Evolutionary conservation across 768 basidiomycete species (phyloP).

Genomic region (Clavulina sp.): DNA sequence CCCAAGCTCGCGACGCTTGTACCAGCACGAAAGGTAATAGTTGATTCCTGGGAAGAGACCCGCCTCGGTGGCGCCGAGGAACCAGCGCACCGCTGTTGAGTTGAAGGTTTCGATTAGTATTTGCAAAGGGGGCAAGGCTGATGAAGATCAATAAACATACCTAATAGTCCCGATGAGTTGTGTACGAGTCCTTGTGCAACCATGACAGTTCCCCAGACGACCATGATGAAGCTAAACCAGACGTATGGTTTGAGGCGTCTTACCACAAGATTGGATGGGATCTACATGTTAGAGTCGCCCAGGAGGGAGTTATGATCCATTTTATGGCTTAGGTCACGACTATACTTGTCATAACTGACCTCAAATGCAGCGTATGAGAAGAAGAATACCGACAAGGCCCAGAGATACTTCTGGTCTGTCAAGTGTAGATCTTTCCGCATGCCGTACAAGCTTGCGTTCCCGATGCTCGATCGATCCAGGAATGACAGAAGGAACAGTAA

Average conservation of each 20-base stretch:
- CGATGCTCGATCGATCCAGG: conserved; percentile 48
- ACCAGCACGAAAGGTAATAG: conserved; percentile 37
- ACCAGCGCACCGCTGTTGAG: conserved; percentile 15
- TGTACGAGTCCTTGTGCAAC: conserved; percentile 55
- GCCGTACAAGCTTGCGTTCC: conserved; percentile 27
- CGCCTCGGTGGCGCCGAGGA: conserved; percentile 57
- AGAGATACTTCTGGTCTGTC: conserved; percentile 9
- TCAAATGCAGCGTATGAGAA: conserved; percentile 62
- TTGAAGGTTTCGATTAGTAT: not conserved
- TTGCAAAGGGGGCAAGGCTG: not conserved
- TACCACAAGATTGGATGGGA: not conserved
- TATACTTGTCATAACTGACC: conserved; percentile 22
- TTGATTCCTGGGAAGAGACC: conserved; percentile 35
- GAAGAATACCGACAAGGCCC: conserved; percentile 36
- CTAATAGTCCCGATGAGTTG: conserved; percentile 46
- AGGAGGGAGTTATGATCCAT: not conserved
- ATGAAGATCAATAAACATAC: not conserved
- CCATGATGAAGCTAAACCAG: conserved; percentile 19
- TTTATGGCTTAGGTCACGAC: not conserved
- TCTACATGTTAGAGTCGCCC: not conserved
- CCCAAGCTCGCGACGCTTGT: conserved; percentile 67
- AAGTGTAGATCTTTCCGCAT: conserved; percentile 38
- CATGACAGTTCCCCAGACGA: conserved; percentile 22
- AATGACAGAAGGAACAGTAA: conserved; percentile 64
- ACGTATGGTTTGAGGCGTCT: conserved; percentile 20